Evolutionary conservation across 23 red algal genomes (phyloP).

Genomic region (Gracilaria vermiculophylla): DNA sequence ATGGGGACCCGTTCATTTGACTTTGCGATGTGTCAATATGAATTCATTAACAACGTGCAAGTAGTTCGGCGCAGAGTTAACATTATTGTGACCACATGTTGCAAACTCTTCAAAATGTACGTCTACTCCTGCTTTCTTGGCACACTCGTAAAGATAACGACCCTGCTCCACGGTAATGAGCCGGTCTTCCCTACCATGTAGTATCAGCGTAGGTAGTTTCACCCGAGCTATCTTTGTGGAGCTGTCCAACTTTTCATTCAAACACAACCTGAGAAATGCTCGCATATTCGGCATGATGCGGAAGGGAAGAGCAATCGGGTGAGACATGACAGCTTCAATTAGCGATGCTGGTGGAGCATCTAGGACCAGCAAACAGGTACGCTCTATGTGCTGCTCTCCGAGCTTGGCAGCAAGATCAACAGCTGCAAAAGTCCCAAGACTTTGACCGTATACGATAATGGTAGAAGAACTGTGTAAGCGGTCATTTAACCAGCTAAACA

Average conservation of each 20-base stretch:
- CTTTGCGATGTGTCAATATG: constrained; percentile 10
- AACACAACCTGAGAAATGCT: constrained; percentile 12
- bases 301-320: constrained; percentile 30
- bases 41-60: constrained; percentile 37
- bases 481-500: constrained; percentile 43
- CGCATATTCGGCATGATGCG: constrained; percentile 38
- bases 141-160: constrained; percentile 19
- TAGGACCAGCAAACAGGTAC: constrained; percentile 24
- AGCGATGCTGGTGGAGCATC: constrained; percentile 64
- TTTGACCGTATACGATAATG: constrained; percentile 71
- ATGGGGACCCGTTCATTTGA: background rate
- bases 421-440: constrained; percentile 69
- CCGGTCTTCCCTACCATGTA: constrained; percentile 52
- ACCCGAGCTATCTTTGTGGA: constrained; percentile 16
- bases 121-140: constrained; percentile 26
- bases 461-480: constrained; percentile 14
- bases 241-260: constrained; percentile 28
- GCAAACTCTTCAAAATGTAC: constrained; percentile 45
- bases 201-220: constrained; percentile 32
- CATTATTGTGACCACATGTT: constrained; percentile 44
- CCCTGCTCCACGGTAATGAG: constrained; percentile 59
- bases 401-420: constrained; percentile 49
- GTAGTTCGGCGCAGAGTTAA: constrained; percentile 47
- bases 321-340: constrained; percentile 58
- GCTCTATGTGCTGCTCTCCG: background rate